These are phyloP conservation scores for Lactifluus piperatus DNA, from an alignment of 768 basidiomycete genomes.

Conservation along the genomic window DNA sequence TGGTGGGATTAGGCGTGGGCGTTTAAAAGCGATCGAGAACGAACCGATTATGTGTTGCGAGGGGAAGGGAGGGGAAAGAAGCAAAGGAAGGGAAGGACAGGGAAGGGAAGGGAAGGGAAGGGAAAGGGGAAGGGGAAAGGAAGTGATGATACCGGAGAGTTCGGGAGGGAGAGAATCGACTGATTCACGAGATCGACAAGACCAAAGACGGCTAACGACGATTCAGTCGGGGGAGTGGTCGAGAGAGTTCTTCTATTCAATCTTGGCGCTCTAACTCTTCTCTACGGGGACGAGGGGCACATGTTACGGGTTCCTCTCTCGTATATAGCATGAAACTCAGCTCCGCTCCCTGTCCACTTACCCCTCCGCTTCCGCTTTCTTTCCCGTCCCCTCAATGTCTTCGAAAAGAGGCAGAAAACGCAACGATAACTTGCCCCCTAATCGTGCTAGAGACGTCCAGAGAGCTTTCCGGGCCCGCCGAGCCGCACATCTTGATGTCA, in stretches of 20 bases:
- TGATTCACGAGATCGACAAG: constrained; percentile 29
- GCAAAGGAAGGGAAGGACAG: neutral
- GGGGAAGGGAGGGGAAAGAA: neutral
- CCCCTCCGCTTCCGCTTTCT: constrained; percentile 26
- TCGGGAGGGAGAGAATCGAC: too few relatives aligned
- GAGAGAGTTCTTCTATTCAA: constrained; percentile 9
- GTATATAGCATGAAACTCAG: constrained; percentile 22
- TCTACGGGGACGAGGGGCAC: constrained; percentile 22
- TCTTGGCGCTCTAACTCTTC: constrained; percentile 18
- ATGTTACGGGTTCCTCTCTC: constrained; percentile 30
- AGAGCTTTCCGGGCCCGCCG: constrained; percentile 83
- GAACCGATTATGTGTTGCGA: constrained; percentile 9
- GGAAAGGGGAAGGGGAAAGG: neutral
- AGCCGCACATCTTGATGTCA: constrained; percentile 77
- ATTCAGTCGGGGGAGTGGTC: constrained; percentile 3
- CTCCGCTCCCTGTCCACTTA: constrained; percentile 29
- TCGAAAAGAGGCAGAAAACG: constrained; percentile 83
- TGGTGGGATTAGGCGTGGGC: constrained; percentile 4
- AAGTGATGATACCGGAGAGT: too few relatives aligned
- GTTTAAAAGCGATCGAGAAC: constrained; percentile 10
- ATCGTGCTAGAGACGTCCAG: constrained; percentile 82
- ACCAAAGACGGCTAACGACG: constrained; percentile 23
- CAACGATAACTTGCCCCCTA: constrained; percentile 71
- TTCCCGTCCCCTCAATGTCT: constrained; percentile 42
- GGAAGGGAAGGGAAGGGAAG: neutral